These are phyloP conservation scores for Diaporthe capsici DNA, from an alignment of 2,329 filamentous ascomycete genomes.

Conservation along the genomic window DNA sequence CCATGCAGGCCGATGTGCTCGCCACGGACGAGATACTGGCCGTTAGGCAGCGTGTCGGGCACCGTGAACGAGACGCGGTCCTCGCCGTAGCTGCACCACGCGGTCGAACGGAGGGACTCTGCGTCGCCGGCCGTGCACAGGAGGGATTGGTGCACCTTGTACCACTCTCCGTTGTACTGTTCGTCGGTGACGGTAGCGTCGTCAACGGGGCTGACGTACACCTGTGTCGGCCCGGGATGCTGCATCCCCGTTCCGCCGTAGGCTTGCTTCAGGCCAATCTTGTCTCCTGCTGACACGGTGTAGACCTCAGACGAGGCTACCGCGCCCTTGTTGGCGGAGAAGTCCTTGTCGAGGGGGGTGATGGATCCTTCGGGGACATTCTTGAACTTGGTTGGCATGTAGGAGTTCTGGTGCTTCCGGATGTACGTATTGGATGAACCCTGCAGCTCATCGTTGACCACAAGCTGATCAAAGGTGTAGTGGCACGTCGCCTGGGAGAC, in stretches of 20 bases:
- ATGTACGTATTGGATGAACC: slow-evolving; percentile 6
- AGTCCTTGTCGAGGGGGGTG: slow-evolving; percentile 16
- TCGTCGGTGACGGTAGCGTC: slow-evolving; percentile 11
- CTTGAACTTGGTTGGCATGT: slow-evolving; percentile 22
- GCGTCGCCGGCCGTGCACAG: slow-evolving; percentile 5
- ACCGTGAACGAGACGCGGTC: slow-evolving; percentile 5
- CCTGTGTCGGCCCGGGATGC: slow-evolving; percentile 9
- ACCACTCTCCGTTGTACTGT: slow-evolving; percentile 12
- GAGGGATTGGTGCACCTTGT: slow-evolving; percentile 6
- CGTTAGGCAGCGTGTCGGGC: background rate
- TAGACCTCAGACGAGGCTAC: background rate
- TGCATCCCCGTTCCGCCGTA: background rate
- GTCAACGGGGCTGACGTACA: slow-evolving; percentile 14
- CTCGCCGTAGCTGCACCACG: slow-evolving; percentile 15
- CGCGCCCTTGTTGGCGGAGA: background rate
- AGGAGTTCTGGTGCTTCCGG: slow-evolving; percentile 13
- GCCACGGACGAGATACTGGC: background rate
- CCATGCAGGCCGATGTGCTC: slow-evolving; percentile 1
- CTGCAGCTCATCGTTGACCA: background rate
- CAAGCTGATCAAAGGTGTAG: slow-evolving; percentile 20
- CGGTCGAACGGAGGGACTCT: background rate
- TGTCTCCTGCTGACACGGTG: slow-evolving; percentile 5
- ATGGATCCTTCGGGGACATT: slow-evolving; percentile 10
- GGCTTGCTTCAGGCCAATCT: slow-evolving; percentile 17
- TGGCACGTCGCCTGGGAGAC: background rate